Evolutionary conservation across 306 rosid genomes (phyloP).

Genomic region (Psophocarpus tetragonolobus): DNA sequence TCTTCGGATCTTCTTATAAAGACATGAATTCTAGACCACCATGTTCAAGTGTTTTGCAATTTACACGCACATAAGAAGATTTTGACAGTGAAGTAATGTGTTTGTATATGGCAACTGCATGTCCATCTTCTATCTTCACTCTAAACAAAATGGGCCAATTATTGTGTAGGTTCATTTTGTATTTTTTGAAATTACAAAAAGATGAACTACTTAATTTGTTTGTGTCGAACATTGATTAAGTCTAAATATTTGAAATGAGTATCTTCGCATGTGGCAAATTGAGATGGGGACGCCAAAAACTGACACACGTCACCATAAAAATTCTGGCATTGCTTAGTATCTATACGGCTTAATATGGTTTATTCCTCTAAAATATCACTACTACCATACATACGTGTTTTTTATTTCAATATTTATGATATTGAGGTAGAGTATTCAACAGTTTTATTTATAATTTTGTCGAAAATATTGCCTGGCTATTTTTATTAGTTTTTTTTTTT

Average conservation of each 20-base stretch:
- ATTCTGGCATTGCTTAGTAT: neutral
- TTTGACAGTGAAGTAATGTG: constrained; percentile 1
- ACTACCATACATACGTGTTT: neutral
- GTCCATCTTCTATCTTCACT: neutral
- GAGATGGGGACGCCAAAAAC: neutral
- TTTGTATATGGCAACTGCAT: neutral
- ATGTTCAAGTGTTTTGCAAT: neutral
- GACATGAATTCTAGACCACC: neutral
- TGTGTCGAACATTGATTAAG: neutral
- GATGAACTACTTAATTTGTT: neutral
- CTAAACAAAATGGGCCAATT: neutral
- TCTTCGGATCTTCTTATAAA: neutral
- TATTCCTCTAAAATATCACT: neutral
- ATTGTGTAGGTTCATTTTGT: neutral
- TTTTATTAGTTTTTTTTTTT: too few species aligned
- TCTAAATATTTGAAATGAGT: neutral
- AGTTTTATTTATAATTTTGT: too few species aligned
- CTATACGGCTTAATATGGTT: neutral
- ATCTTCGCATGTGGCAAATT: neutral
- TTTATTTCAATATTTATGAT: too few species aligned
- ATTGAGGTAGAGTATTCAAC: too few species aligned
- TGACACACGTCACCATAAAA: neutral
- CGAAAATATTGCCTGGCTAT: too few species aligned
- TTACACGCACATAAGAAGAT: neutral
- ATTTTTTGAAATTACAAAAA: too few species aligned